A percentile compares a stretch with the other conserved stretches of the same genome.
These are phyloP conservation scores for Neofusicoccum kwambonambiense DNA, from an alignment of 2,329 filamentous ascomycete genomes.

Conservation along the genomic window DNA sequence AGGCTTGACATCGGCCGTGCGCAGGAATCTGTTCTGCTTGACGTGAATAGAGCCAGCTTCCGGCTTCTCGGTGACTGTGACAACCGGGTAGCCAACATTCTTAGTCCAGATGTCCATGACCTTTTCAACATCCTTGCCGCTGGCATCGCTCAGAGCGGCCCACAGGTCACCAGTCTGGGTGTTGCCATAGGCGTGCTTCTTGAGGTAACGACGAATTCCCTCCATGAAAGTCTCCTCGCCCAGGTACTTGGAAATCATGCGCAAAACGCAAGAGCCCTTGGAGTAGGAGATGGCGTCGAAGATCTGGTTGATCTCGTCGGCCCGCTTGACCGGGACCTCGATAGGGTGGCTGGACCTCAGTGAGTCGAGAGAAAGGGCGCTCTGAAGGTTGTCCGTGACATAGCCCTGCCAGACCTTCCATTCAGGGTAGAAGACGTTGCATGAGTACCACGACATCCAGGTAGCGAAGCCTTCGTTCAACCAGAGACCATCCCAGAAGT, in stretches of 20 bases:
- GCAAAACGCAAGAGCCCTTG: constrained; percentile 91
- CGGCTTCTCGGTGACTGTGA: constrained; percentile 77
- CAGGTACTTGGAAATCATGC: constrained; percentile 95
- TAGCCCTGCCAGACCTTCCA: constrained; percentile 98
- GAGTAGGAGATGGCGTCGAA: constrained; percentile 98
- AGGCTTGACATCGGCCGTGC: constrained; percentile 88
- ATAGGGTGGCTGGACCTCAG: constrained; percentile 94
- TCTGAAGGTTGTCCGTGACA: constrained; percentile 87
- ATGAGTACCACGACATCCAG: constrained; percentile 92
- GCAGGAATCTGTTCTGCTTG: constrained; percentile 92
- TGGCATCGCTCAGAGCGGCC: constrained; percentile 82
- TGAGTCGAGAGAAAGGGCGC: constrained; percentile 83
- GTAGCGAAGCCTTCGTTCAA: constrained; percentile 92
- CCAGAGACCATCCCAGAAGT: constrained; percentile 98
- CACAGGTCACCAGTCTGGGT: constrained; percentile 89
- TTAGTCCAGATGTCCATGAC: constrained; percentile 98
- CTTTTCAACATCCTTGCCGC: constrained; percentile 83
- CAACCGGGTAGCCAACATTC: constrained; percentile 88
- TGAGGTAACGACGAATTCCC: constrained; percentile 85
- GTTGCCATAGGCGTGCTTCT: constrained; percentile 96
- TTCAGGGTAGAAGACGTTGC: constrained; percentile 92
- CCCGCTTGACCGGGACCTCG: constrained; percentile 91
- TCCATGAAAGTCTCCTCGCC: constrained; percentile 92
- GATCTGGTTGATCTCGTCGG: constrained; percentile 96
- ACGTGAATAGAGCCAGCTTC: constrained; percentile 72